Conservation (phyloP, 1,284 basidiomycete species). For the Austroboletus niveus region DNA sequence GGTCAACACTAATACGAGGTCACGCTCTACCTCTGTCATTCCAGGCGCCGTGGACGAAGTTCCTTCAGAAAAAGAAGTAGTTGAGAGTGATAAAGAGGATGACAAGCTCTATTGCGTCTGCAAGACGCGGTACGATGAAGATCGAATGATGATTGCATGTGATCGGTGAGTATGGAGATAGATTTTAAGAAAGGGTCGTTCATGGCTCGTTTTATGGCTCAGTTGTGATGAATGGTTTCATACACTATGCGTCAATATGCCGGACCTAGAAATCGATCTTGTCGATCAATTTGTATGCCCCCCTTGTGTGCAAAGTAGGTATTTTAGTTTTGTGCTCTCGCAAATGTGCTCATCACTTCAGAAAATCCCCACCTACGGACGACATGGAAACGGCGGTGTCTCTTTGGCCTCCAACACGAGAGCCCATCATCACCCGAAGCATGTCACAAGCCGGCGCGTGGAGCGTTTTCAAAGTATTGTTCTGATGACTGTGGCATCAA, state of each 20-base stretch:
- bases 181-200: not conserved
- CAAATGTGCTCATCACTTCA: slow-evolving; percentile 27
- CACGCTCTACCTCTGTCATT: slow-evolving; percentile 67
- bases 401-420: slow-evolving; percentile 58
- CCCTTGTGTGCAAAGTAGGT: slow-evolving; percentile 68
- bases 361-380: slow-evolving; percentile 64
- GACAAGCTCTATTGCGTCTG: slow-evolving; percentile 83
- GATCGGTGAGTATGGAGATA: slow-evolving; percentile 56
- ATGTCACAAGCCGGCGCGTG: slow-evolving; percentile 76
- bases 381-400: slow-evolving; percentile 77
- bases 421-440: slow-evolving; percentile 59
- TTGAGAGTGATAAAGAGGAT: slow-evolving; percentile 60
- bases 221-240: slow-evolving; percentile 93
- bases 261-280: slow-evolving; percentile 74
- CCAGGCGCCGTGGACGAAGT: slow-evolving; percentile 40
- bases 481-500: slow-evolving; percentile 76
- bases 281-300: slow-evolving; percentile 88
- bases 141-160: slow-evolving; percentile 86
- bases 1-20: slow-evolving; percentile 48
- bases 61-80: slow-evolving; percentile 49
- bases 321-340: slow-evolving; percentile 4
- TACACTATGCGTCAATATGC: slow-evolving; percentile 74
- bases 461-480: slow-evolving; percentile 81
- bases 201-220: slow-evolving; percentile 5
- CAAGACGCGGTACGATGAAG: slow-evolving; percentile 78